Percentiles rank a stretch among this genome's conserved stretches.
phyloP scores from a whole-genome alignment of 176 grass and related monocot species.

The Oryza longistaminata region DNA sequence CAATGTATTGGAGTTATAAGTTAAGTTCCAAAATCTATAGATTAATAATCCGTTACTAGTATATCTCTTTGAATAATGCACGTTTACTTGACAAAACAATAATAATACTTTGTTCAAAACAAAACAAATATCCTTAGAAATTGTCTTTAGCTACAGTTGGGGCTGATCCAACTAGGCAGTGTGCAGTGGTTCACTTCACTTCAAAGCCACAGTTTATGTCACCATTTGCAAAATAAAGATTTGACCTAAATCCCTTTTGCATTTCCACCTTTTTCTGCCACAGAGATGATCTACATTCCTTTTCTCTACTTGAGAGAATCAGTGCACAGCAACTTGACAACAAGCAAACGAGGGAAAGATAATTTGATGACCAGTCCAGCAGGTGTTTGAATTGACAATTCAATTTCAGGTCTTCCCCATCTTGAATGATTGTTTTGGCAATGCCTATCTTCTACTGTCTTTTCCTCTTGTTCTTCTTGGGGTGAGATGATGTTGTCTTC shows the following conservation, averaged over 20 bases:
- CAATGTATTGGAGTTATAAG: no score
- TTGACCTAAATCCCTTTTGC: background rate
- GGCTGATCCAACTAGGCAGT: constrained; percentile 7
- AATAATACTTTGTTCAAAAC: background rate
- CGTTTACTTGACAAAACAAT: background rate
- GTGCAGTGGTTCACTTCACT: background rate
- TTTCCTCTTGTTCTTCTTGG: background rate
- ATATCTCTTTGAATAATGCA: background rate
- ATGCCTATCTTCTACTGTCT: background rate
- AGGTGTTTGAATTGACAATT: constrained; percentile 16
- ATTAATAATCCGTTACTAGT: background rate
- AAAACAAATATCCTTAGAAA: background rate
- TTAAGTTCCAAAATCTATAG: no score
- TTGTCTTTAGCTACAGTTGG: background rate
- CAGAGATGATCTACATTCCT: background rate
- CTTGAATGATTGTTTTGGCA: background rate
- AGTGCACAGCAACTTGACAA: constrained; percentile 24
- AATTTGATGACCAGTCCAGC: background rate
- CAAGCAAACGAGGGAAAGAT: background rate
- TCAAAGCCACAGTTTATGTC: background rate
- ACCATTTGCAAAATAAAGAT: constrained; percentile 8
- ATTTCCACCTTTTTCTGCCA: background rate
- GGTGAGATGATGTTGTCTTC: background rate
- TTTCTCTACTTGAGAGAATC: background rate
- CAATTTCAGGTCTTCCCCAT: background rate